Conservation (phyloP, 495 filamentous ascomycete genomes). For the Tuber melanosporum region DNA sequence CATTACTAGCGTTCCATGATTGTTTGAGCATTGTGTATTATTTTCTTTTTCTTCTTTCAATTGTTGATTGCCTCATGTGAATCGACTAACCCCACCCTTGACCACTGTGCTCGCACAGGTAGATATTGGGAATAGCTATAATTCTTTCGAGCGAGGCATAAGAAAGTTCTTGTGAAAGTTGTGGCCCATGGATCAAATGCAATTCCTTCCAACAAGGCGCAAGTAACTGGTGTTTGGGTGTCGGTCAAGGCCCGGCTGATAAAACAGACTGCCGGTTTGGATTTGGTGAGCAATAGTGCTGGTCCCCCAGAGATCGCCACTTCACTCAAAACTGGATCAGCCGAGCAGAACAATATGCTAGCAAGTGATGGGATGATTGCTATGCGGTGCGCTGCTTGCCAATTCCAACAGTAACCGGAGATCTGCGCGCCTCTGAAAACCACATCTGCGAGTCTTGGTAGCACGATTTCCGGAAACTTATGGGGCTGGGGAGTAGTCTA, state of each 20-base stretch:
- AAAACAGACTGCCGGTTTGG: no score
- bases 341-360: neutral
- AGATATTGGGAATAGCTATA: neutral
- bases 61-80: no score
- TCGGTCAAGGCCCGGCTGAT: no score
- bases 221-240: no score
- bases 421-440: no score
- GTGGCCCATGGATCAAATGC: neutral
- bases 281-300: no score
- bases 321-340: no score
- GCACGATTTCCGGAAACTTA: neutral
- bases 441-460: neutral
- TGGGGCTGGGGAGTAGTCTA: neutral
- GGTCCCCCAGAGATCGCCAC: no score
- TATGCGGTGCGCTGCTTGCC: neutral
- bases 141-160: neutral
- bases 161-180: neutral
- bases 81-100: no score
- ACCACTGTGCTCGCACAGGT: no score
- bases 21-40: neutral
- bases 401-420: neutral
- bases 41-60: neutral
- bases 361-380: neutral
- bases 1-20: neutral
- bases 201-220: no score